phyloP scores from a whole-genome alignment of 768 basidiomycete species.

The Terana coerulea region DNA sequence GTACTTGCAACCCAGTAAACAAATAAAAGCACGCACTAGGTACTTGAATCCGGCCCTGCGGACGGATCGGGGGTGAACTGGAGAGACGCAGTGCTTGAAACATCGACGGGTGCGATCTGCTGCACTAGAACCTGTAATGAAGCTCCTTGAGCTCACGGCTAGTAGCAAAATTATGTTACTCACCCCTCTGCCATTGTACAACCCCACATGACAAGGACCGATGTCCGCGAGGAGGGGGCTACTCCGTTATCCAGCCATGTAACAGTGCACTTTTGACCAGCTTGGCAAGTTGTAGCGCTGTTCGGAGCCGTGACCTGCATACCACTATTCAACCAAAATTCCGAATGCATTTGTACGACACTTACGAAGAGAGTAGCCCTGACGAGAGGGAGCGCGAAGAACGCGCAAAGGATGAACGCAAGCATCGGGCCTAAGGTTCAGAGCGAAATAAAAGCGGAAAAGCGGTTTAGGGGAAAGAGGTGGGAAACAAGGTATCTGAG shows the following conservation, averaged over 20 bases:
- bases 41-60: conserved; percentile 53
- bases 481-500: not conserved
- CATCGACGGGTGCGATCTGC: conserved; percentile 51
- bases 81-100: conserved; percentile 42
- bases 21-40: conserved; percentile 44
- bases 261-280: conserved; percentile 49
- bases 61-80: conserved; percentile 53
- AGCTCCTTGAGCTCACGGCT: not conserved
- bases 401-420: conserved; percentile 2
- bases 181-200: conserved; percentile 58
- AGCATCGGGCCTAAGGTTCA: not conserved
- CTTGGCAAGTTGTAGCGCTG: conserved; percentile 43
- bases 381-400: not conserved
- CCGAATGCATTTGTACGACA: not conserved
- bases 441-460: not conserved
- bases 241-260: conserved; percentile 64
- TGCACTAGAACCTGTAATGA: conserved; percentile 50
- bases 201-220: conserved; percentile 48
- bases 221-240: conserved; percentile 42
- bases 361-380: conserved; percentile 3
- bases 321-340: not conserved
- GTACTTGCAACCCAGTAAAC: not conserved
- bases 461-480: not conserved
- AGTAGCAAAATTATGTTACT: conserved; percentile 16
- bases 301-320: conserved; percentile 45